Evolutionary conservation across 2,329 filamentous ascomycete genomes (phyloP), one percentile per base, ranked within the genome.

Genomic region (Neocucurbitaria cava): DNA sequence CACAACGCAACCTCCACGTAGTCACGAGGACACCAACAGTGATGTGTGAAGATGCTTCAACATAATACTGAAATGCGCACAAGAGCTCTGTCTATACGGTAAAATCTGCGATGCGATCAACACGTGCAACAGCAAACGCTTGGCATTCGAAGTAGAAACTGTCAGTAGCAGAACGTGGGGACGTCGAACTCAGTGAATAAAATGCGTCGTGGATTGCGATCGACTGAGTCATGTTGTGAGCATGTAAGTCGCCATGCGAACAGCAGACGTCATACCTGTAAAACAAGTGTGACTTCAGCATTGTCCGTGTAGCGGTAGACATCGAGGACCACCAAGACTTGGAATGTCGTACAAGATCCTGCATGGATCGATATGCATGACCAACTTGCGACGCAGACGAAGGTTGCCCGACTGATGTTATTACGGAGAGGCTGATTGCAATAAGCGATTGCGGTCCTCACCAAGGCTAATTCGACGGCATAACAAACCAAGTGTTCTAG

Each of bases 101-200:
- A 30, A 3, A n/a, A 4, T n/a, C 24, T 30, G 20, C 11, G 21
- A 26, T 28, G 10, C 18, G 40, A 17, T 26, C 15, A n/a, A 9
- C 17, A 9, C 18, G 8, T 13, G 3, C n/a, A 31, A 26, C 26
- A 26, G 43, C 39, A 46, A 43, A 49, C 20, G 41, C 52, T 51
- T 58, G 55, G 52, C 52, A 42, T 26, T 18, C 31, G 15, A 41
- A 41, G 40, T 26, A 30, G 24, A 28, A 26, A 30, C 52, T 58
- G 54, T 38, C n/a, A 46, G 23, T 44, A 39, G 31, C 40, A 58
- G 50, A 52, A 51, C 7, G 40, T 24, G 31, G 31, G 20, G 18
- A 36, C 8, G 17, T 15, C 21, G n/a, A 33, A 17, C 23, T 38
- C 30, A 31, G 7, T 26, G 18, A 30, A 15, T n/a, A 5, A 7